Conservation (phyloP, 306 rosid genomes). For the Vigna mungo region DNA sequence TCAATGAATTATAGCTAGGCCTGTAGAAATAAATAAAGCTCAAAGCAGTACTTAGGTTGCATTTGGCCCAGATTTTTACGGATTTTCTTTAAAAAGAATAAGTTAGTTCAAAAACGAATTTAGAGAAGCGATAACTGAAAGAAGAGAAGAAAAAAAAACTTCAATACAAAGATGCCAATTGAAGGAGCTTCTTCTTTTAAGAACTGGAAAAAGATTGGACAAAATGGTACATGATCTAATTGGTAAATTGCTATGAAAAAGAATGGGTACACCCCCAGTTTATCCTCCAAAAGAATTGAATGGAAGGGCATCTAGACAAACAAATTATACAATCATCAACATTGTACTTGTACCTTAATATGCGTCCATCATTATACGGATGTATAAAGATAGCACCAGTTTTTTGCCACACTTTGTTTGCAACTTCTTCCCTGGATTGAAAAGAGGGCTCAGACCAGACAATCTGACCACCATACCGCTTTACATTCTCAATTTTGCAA, state of each 20-base stretch:
- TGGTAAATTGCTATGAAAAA: constrained; percentile 4
- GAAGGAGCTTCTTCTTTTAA: constrained; percentile 12
- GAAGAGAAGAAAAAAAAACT: neutral
- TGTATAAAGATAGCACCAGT: constrained; percentile 84
- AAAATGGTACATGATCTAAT: constrained; percentile 7
- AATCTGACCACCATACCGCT: constrained; percentile 81
- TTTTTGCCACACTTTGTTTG: constrained; percentile 71
- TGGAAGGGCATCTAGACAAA: constrained; percentile 14
- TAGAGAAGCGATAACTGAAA: neutral
- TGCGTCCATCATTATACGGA: constrained; percentile 82
- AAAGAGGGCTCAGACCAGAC: constrained; percentile 74
- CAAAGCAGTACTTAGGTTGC: neutral
- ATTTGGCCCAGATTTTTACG: neutral
- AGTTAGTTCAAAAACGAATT: neutral
- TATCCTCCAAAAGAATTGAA: constrained; percentile 11
- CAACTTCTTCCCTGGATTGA: constrained; percentile 71
- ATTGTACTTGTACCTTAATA: constrained; percentile 63
- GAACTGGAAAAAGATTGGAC: neutral
- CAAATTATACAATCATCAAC: constrained; percentile 15
- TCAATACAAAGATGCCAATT: neutral
- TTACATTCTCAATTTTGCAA: constrained; percentile 89
- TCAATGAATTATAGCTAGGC: neutral
- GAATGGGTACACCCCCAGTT: neutral
- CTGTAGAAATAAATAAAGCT: neutral
- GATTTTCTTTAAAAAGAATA: neutral